These are phyloP conservation scores for Vitis rotundifolia DNA, from an alignment of 164 flowering plant species.

Conservation along the genomic window DNA sequence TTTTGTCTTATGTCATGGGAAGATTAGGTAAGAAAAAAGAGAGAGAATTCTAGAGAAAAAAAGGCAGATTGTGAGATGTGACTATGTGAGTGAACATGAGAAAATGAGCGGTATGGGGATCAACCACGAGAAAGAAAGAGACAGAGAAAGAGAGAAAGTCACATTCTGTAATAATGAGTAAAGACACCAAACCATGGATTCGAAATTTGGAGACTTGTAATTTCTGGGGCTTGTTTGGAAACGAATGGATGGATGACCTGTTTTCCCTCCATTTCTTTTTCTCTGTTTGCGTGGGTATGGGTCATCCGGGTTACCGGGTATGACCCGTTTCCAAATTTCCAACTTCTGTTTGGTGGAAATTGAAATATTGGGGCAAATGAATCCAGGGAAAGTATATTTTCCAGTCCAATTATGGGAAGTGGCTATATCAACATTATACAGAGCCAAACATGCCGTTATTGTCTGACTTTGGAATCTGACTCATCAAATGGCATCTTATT, in stretches of 20 bases:
- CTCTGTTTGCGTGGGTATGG: not conserved
- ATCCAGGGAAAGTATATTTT: too few species aligned
- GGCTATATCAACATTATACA: too few species aligned
- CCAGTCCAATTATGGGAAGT: too few species aligned
- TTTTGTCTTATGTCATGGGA: conserved; percentile 13
- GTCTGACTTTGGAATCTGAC: too few species aligned
- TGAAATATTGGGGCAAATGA: too few species aligned
- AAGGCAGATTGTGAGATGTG: not conserved
- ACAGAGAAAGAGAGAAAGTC: not conserved
- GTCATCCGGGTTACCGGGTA: not conserved
- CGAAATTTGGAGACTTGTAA: not conserved
- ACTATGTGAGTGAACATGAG: not conserved
- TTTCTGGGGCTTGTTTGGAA: not conserved
- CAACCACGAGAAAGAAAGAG: not conserved
- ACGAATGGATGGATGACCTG: not conserved
- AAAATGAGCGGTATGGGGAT: not conserved
- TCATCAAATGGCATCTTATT: too few species aligned
- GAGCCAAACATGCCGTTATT: too few species aligned
- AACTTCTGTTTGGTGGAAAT: too few species aligned
- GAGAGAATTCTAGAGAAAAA: not conserved
- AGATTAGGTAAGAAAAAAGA: not conserved
- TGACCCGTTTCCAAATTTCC: too few species aligned
- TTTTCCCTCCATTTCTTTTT: not conserved
- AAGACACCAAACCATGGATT: not conserved
- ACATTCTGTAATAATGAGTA: not conserved